These are phyloP conservation scores for Fusarium globosum DNA, from an alignment of 2,329 filamentous ascomycete genomes.

Conservation along the genomic window DNA sequence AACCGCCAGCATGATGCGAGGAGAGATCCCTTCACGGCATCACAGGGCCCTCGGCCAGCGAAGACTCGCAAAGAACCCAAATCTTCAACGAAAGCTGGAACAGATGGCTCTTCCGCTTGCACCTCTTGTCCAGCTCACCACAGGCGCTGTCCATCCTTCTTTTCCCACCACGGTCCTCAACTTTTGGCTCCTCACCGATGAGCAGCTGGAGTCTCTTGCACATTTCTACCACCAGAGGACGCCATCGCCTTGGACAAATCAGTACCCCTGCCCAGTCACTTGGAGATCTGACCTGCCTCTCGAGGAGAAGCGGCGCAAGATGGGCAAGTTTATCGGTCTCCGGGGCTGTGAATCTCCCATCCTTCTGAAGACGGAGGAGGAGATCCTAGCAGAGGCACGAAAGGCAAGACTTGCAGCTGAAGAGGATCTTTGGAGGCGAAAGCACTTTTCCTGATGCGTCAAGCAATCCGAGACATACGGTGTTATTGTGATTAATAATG, in stretches of 20 bases:
- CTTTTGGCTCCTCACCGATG: constrained; percentile 79
- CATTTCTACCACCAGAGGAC: constrained; percentile 78
- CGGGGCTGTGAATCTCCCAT: constrained; percentile 62
- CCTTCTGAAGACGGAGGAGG: constrained; percentile 57
- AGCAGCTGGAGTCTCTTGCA: constrained; percentile 75
- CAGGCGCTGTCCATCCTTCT: constrained; percentile 70
- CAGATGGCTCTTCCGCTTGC: constrained; percentile 74
- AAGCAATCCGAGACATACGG: neutral
- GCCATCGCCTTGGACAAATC: constrained; percentile 62
- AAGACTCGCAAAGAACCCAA: constrained; percentile 58
- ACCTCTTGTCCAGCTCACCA: constrained; percentile 72
- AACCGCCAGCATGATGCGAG: constrained; percentile 48
- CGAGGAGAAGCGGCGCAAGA: constrained; percentile 76
- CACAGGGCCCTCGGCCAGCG: constrained; percentile 46
- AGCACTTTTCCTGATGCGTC: constrained; percentile 50
- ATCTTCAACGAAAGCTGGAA: constrained; percentile 69
- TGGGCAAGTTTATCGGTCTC: constrained; percentile 80
- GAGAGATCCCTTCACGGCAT: constrained; percentile 49
- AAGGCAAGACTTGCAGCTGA: constrained; percentile 54
- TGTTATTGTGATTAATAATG: constrained; percentile 7
- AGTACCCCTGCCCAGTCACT: constrained; percentile 75
- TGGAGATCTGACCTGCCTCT: constrained; percentile 67
- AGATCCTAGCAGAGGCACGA: constrained; percentile 59
- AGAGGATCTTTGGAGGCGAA: constrained; percentile 61
- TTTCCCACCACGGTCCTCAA: constrained; percentile 75